Conservation (phyloP, 73 alveolate genomes). For the Chromera velia region DNA sequence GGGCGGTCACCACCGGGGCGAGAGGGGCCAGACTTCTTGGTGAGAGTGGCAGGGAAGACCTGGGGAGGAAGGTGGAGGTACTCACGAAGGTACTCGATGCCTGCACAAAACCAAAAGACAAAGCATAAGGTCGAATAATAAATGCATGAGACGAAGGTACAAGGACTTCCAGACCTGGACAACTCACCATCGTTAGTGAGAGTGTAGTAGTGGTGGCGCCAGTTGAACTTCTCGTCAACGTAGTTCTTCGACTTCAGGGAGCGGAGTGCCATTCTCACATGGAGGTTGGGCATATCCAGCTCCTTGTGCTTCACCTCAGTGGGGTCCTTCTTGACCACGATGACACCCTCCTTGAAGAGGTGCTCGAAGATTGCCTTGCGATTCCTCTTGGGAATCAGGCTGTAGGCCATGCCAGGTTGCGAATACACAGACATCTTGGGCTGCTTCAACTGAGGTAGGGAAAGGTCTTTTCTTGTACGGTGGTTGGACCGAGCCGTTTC, state of each 20-base stretch:
- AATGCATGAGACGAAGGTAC: too few relatives aligned
- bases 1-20: slow-evolving; percentile 23
- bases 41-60: slow-evolving; percentile 55
- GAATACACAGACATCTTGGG: too few relatives aligned
- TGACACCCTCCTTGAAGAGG: slow-evolving; percentile 70
- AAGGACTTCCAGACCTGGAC: too few relatives aligned
- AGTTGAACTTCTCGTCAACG: slow-evolving; percentile 55
- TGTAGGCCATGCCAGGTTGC: background rate
- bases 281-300: slow-evolving; percentile 56
- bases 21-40: slow-evolving; percentile 38
- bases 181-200: slow-evolving; percentile 53
- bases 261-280: slow-evolving; percentile 52
- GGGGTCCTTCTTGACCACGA: slow-evolving; percentile 76
- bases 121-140: background rate
- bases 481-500: too few relatives aligned
- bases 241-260: slow-evolving; percentile 55
- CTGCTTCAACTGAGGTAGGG: too few relatives aligned
- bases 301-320: slow-evolving; percentile 65
- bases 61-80: slow-evolving; percentile 56
- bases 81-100: slow-evolving; percentile 62
- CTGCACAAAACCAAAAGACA: slow-evolving; percentile 18
- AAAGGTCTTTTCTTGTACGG: too few relatives aligned
- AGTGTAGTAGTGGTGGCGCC: slow-evolving; percentile 71
- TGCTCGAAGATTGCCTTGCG: slow-evolving; percentile 70
- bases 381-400: slow-evolving; percentile 78